Conservation (phyloP, 106 monocot species). For the Cymbidium sinense region DNA sequence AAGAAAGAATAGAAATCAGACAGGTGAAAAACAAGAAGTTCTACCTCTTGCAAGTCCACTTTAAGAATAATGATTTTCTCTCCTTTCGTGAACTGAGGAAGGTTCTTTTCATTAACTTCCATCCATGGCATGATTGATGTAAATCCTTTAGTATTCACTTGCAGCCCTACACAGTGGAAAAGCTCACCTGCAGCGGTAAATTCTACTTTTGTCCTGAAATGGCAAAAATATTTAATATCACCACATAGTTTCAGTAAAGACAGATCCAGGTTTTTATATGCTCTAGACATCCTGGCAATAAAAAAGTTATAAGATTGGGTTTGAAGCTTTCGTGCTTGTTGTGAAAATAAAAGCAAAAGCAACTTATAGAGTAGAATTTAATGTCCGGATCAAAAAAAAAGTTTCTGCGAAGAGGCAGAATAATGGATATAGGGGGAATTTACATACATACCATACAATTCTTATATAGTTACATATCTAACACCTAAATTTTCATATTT, state of each 20-base stretch:
- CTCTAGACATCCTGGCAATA: not conserved
- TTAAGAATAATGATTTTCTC: slow-evolving; percentile 68
- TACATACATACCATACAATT: too few relatives aligned
- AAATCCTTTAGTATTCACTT: slow-evolving; percentile 81
- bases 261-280: not conserved
- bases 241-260: not conserved
- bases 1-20: not conserved
- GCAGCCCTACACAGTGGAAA: slow-evolving; percentile 69
- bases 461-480: too few relatives aligned
- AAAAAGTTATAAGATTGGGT: not conserved
- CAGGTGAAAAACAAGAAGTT: not conserved
- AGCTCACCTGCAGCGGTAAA: slow-evolving; percentile 60
- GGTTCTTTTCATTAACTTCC: slow-evolving; percentile 76
- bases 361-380: not conserved
- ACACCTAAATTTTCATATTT: too few relatives aligned
- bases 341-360: not conserved
- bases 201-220: slow-evolving; percentile 75
- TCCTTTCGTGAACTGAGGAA: slow-evolving; percentile 60
- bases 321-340: not conserved
- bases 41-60: slow-evolving; percentile 87
- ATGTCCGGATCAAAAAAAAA: not conserved
- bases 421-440: too few relatives aligned
- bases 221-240: not conserved
- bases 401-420: not conserved
- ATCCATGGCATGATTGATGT: slow-evolving; percentile 98